Conservation (phyloP, 2,329 filamentous ascomycete genomes). For the Fulvia fulva region DNA sequence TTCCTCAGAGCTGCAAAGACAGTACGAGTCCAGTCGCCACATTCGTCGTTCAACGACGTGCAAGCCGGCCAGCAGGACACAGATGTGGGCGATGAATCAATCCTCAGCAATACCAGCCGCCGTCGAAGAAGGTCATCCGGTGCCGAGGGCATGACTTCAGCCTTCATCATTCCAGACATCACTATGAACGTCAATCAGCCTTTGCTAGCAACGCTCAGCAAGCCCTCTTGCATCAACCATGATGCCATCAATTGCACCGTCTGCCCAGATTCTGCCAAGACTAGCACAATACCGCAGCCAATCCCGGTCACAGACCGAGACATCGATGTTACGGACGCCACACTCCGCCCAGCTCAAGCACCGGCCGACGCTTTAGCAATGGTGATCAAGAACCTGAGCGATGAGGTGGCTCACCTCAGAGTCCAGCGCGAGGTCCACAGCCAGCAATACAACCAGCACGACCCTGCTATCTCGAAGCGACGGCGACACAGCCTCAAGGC, state of each 20-base stretch:
- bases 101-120: slow-evolving; percentile 47
- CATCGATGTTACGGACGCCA: slow-evolving; percentile 53
- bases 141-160: slow-evolving; percentile 54
- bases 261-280: slow-evolving; percentile 38
- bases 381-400: slow-evolving; percentile 77
- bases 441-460: slow-evolving; percentile 60
- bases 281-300: slow-evolving; percentile 41
- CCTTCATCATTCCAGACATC: slow-evolving; percentile 62
- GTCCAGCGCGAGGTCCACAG: slow-evolving; percentile 62
- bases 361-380: slow-evolving; percentile 70
- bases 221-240: slow-evolving; percentile 29
- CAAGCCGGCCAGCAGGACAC: slow-evolving; percentile 24
- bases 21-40: slow-evolving; percentile 36
- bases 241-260: slow-evolving; percentile 54
- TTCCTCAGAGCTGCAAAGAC: slow-evolving; percentile 31
- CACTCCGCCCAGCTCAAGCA: slow-evolving; percentile 58
- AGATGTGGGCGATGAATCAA: slow-evolving; percentile 41
- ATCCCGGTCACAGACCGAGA: slow-evolving; percentile 33
- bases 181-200: slow-evolving; percentile 41
- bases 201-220: slow-evolving; percentile 16
- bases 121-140: slow-evolving; percentile 46
- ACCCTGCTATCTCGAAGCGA: slow-evolving; percentile 62
- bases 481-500: slow-evolving; percentile 59
- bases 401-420: slow-evolving; percentile 75
- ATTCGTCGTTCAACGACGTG: slow-evolving; percentile 31